Conservation (phyloP, 2,329 filamentous ascomycete genomes). For the Tetracladium maxilliforme region DNA sequence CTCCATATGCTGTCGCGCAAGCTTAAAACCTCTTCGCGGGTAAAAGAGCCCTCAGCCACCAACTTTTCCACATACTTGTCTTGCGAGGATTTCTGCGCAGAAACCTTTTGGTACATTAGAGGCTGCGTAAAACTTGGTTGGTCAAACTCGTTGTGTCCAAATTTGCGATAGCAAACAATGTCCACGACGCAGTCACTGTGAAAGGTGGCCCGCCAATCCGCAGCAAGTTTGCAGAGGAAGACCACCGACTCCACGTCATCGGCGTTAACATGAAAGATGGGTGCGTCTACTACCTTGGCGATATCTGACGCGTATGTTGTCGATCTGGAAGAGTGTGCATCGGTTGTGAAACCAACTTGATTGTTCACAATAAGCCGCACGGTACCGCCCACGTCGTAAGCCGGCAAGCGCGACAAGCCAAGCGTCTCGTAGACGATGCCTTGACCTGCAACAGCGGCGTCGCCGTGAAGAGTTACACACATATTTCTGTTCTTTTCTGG, state of each 20-base stretch:
- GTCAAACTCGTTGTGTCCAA: conserved; percentile 98
- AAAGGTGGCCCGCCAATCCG: conserved; percentile 97
- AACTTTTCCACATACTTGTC: conserved; percentile 89
- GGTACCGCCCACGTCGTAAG: conserved; percentile 93
- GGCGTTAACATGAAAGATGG: conserved; percentile 97
- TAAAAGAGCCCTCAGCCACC: conserved; percentile 84
- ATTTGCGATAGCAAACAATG: conserved; percentile 96
- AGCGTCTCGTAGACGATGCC: conserved; percentile 98
- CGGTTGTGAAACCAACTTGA: conserved; percentile 99
- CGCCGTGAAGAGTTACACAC: conserved; percentile 91
- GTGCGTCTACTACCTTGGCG: conserved; percentile 95
- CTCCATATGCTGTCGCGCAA: conserved; percentile 99
- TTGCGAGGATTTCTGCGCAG: conserved; percentile 68
- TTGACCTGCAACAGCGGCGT: conserved; percentile 91
- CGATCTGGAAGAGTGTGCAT: conserved; percentile 91
- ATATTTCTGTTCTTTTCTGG: conserved; percentile 81
- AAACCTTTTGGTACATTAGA: conserved; percentile 97
- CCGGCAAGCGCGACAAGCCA: conserved; percentile 89
- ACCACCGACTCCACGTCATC: conserved; percentile 98
- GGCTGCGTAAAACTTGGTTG: conserved; percentile 99
- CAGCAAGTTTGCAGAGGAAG: conserved; percentile 91
- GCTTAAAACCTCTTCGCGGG: conserved; percentile 93
- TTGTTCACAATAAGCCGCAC: conserved; percentile 98
- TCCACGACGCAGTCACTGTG: conserved; percentile 97
- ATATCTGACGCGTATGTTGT: conserved; percentile 99